Evolutionary conservation across 2,329 filamentous ascomycete species (phyloP), one percentile per base, ranked within the genome.

Genomic region (Thelonectria olida): DNA sequence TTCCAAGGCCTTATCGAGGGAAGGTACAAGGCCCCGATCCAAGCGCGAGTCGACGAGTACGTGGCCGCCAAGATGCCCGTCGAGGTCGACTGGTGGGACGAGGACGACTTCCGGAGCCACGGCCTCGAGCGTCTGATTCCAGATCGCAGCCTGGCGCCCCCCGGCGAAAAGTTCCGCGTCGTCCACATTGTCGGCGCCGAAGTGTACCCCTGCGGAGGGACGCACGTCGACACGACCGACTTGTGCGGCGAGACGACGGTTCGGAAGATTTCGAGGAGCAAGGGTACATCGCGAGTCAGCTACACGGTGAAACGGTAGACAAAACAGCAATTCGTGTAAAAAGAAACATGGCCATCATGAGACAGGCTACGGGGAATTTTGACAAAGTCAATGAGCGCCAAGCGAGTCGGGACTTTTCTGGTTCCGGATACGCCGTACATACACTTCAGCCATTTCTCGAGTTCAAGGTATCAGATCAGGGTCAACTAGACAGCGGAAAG

Each of bases 141-240:
- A 0, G 81, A 88, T 61, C 75, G 77, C 62, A 68, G 67, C 19
- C 65, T 71, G 6, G 61, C 63, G 9, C 58, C 63, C 1, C 67
- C 67, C 0, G 75, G 75, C 38, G 84, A 84, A 66, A 88, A 85
- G 72, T 86, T 89, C 28, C 80, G 90, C 8, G 88, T 92, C 0
- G 90, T 92, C 22, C 84, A 86, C 60, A 91, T 93, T 61, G 84
- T 87, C 0, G 90, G 89, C 0, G 84, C 85, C 0, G 91, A 90
- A 67, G 84, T 84, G 23, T 92, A 93, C 78, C 90, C 90, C 1
- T 93, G 91, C 74, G 91, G 90, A 7, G 90, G 90, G 0, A 93
- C 90, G 23, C 91, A 93, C 79, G 90, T 92, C 4, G 79, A 84
- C 27, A 83, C 78, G 17, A 90, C 88, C 19, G 80, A 83, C 58